Conservation (phyloP, 2,329 filamentous ascomycete genomes). For the Penicillium sp. region DNA sequence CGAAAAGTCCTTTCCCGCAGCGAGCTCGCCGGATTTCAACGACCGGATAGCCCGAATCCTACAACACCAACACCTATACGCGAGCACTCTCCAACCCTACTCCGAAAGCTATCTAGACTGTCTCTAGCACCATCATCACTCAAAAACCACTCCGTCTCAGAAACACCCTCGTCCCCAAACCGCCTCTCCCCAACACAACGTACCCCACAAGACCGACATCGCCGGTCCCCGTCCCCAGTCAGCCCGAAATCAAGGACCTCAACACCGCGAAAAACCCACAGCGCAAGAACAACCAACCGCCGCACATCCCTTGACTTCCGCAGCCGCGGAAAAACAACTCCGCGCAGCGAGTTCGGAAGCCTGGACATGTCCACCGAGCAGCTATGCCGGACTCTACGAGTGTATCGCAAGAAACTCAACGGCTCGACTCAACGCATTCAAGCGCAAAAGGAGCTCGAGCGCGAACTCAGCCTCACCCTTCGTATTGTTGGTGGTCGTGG, state of each 20-base stretch:
- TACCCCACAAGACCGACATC: slow-evolving; percentile 25
- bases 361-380: slow-evolving; percentile 56
- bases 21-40: slow-evolving; percentile 76
- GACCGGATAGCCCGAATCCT: slow-evolving; percentile 47
- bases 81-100: slow-evolving; percentile 49
- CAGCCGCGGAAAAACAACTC: slow-evolving; percentile 43
- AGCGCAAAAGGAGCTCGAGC: slow-evolving; percentile 54
- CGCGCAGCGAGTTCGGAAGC: slow-evolving; percentile 46
- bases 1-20: slow-evolving; percentile 82
- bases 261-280: slow-evolving; percentile 28
- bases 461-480: slow-evolving; percentile 52
- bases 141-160: slow-evolving; percentile 32
- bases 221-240: slow-evolving; percentile 42
- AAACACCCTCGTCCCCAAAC: slow-evolving; percentile 33
- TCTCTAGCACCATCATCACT: slow-evolving; percentile 42
- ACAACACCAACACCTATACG: slow-evolving; percentile 44
- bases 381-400: slow-evolving; percentile 55
- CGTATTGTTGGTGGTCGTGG: slow-evolving; percentile 33
- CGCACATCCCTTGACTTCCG: slow-evolving; percentile 53
- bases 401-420: slow-evolving; percentile 59
- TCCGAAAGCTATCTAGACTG: slow-evolving; percentile 56
- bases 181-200: slow-evolving; percentile 33
- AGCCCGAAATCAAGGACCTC: slow-evolving; percentile 32
- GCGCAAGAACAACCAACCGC: slow-evolving; percentile 34
- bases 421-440: slow-evolving; percentile 50